Evolutionary conservation across 768 basidiomycete species (phyloP).

Genomic region (Kwoniella sp.): DNA sequence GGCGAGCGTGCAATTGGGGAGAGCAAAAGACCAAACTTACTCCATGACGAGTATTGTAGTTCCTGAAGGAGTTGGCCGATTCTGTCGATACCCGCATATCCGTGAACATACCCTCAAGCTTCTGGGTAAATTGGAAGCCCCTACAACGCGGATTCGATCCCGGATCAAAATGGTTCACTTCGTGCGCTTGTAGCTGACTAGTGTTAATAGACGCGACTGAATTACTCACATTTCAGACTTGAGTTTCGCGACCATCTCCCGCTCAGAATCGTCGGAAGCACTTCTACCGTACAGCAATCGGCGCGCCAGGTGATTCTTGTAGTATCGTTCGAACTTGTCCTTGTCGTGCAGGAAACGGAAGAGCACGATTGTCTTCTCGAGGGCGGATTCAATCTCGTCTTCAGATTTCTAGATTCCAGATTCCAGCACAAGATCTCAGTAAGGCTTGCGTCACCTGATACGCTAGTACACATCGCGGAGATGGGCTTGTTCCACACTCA

Average conservation of each 20-base stretch:
- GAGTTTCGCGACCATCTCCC: constrained; percentile 93
- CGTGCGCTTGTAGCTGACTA: no score
- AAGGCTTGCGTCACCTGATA: neutral
- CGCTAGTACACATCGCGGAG: no score
- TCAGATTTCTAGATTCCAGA: constrained; percentile 80
- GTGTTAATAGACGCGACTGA: neutral
- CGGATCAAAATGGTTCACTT: neutral
- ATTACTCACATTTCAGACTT: constrained; percentile 73
- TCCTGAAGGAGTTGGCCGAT: constrained; percentile 66
- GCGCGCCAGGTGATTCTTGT: constrained; percentile 92
- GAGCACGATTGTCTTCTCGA: constrained; percentile 94
- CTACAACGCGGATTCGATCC: constrained; percentile 45
- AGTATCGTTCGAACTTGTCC: constrained; percentile 96
- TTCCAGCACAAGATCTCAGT: neutral
- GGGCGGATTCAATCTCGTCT: constrained; percentile 78
- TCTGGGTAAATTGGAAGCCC: constrained; percentile 95
- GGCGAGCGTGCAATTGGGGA: no score
- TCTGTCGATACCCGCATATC: constrained; percentile 90
- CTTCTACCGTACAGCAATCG: constrained; percentile 83
- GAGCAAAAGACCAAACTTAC: constrained; percentile 60
- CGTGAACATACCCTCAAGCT: constrained; percentile 97
- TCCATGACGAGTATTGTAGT: constrained; percentile 61
- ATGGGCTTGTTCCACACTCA: constrained; percentile 58
- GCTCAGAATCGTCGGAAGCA: constrained; percentile 95
- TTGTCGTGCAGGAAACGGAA: constrained; percentile 94